Conservation (phyloP, 2,329 filamentous ascomycete species). For the Colletotrichum sp. region DNA sequence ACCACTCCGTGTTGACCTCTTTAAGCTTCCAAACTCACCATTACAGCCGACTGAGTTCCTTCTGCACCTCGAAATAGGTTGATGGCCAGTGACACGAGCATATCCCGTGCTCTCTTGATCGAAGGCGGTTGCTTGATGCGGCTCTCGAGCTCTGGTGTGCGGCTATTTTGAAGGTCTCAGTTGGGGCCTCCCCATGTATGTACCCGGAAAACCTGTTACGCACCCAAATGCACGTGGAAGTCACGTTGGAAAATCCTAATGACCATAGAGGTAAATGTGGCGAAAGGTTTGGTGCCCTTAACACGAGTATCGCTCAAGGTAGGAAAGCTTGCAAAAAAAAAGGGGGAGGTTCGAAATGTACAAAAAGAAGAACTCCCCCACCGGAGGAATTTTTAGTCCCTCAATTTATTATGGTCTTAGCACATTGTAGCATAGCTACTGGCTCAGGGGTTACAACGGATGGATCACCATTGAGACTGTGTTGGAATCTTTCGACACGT, state of each 20-base stretch:
- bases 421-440: neutral
- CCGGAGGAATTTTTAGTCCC: neutral
- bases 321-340: neutral
- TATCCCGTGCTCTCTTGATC: neutral
- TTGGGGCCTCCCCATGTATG: neutral
- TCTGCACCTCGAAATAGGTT: neutral
- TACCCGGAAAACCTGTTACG: neutral
- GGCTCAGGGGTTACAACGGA: neutral
- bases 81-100: neutral
- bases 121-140: neutral
- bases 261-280: neutral
- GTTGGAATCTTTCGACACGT: neutral
- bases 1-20: neutral
- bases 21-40: neutral
- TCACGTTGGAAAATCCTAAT: neutral
- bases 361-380: neutral
- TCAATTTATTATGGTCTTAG: neutral
- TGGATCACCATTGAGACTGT: neutral
- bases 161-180: neutral
- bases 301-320: neutral
- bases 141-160: neutral
- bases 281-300: neutral
- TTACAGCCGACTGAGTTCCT: neutral
- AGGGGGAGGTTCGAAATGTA: neutral
- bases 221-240: neutral